Percentiles rank a stretch among this genome's conserved stretches.
phyloP scores from a whole-genome alignment of 495 filamentous ascomycete species.

The Lentithecium fluviatile region DNA sequence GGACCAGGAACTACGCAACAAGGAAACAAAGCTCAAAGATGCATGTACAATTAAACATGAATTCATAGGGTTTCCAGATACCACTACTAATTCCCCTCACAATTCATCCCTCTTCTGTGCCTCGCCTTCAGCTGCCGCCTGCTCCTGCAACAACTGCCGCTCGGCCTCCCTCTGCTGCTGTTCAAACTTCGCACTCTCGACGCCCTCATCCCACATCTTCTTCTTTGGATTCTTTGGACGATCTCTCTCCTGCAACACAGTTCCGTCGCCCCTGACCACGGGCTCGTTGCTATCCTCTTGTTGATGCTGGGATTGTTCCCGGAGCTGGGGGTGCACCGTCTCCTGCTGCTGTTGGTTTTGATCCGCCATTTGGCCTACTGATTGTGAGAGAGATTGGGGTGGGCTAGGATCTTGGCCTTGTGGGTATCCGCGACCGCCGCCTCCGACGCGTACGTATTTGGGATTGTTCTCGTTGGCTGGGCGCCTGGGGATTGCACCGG shows the following conservation, averaged over 20 bases:
- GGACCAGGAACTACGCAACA: too few species aligned
- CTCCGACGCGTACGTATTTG: slow-evolving; percentile 42
- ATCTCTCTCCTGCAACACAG: slow-evolving; percentile 39
- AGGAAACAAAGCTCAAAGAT: too few species aligned
- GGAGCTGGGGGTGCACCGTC: slow-evolving; percentile 14
- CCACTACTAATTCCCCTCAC: not conserved
- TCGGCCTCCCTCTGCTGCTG: slow-evolving; percentile 31
- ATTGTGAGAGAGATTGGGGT: slow-evolving; percentile 51
- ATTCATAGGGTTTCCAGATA: too few species aligned
- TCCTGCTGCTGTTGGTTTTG: slow-evolving; percentile 45
- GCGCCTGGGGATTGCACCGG: slow-evolving; percentile 38
- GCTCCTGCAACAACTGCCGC: not conserved
- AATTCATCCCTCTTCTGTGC: slow-evolving; percentile 53
- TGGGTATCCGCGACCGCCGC: slow-evolving; percentile 44
- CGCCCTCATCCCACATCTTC: slow-evolving; percentile 74
- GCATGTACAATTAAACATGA: too few species aligned
- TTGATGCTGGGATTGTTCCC: slow-evolving; percentile 8
- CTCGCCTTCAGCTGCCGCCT: not conserved
- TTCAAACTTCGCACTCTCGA: slow-evolving; percentile 38
- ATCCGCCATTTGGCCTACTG: slow-evolving; percentile 57
- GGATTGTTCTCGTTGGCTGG: slow-evolving; percentile 34
- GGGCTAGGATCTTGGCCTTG: slow-evolving; percentile 41
- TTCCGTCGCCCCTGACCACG: slow-evolving; percentile 44
- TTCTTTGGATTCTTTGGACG: slow-evolving; percentile 71
- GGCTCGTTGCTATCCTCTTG: slow-evolving; percentile 39